Evolutionary conservation across 2,329 filamentous ascomycete genomes (phyloP).

Genomic region (Scytalidium sp.): DNA sequence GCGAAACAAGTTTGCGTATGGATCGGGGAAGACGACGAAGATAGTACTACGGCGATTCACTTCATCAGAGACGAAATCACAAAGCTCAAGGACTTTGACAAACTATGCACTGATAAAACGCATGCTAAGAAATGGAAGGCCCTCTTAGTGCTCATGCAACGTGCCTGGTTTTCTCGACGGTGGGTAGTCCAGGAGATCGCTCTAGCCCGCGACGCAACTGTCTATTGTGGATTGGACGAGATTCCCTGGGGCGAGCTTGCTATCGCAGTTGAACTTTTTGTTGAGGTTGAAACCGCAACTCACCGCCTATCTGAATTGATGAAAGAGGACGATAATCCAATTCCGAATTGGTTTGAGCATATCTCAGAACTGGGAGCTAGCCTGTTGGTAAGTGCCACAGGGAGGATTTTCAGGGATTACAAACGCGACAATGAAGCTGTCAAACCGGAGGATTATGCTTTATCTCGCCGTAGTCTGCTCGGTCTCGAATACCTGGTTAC

Average conservation of each 20-base stretch:
- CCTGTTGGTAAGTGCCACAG: slow-evolving; percentile 32
- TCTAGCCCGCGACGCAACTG: slow-evolving; percentile 25
- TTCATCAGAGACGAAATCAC: slow-evolving; percentile 30
- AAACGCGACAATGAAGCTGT: slow-evolving; percentile 5
- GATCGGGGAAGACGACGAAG: slow-evolving; percentile 29
- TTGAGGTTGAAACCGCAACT: slow-evolving; percentile 34
- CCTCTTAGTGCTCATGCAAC: slow-evolving; percentile 30
- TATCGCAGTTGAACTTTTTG: slow-evolving; percentile 34
- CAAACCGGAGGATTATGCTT: too few species aligned
- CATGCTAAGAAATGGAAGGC: slow-evolving; percentile 27
- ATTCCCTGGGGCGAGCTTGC: slow-evolving; percentile 34
- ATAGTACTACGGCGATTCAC: slow-evolving; percentile 25
- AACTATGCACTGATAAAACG: slow-evolving; percentile 18
- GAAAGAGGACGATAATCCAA: slow-evolving; percentile 24
- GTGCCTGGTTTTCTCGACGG: slow-evolving; percentile 32
- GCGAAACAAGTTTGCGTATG: slow-evolving; percentile 16
- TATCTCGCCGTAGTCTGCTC: slow-evolving; percentile 18
- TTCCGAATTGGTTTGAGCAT: slow-evolving; percentile 31
- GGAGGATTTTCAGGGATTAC: slow-evolving; percentile 27
- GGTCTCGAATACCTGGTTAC: slow-evolving; percentile 34
- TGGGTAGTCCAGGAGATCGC: slow-evolving; percentile 39
- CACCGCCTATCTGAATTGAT: slow-evolving; percentile 34
- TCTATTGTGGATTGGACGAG: slow-evolving; percentile 31
- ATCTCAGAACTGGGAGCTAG: slow-evolving; percentile 33
- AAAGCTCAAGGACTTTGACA: slow-evolving; percentile 30